Percentiles rank a stretch among this genome's conserved stretches.
phyloP scores from a whole-genome alignment of 129 eudicot genomes.

The Gnaphalium uliginosum region DNA sequence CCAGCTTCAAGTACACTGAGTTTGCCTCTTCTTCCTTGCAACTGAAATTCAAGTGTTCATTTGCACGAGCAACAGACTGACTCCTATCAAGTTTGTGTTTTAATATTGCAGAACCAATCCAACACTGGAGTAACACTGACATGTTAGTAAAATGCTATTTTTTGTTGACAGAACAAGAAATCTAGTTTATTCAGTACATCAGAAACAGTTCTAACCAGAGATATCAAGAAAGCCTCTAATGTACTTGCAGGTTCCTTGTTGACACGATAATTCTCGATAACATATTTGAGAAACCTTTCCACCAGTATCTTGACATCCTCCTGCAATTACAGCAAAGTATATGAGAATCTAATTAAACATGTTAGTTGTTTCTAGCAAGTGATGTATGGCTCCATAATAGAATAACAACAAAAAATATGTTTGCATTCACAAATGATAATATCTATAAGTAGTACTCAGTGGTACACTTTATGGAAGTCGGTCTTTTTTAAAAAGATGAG shows the following conservation, averaged over 20 bases:
- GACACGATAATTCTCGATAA: conserved; percentile 64
- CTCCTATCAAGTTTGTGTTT: conserved; percentile 65
- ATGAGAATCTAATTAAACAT: conserved; percentile 15
- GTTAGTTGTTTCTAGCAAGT: conserved; percentile 2
- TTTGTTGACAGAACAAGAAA: neutral
- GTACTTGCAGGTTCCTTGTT: conserved; percentile 45
- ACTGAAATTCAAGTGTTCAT: conserved; percentile 46
- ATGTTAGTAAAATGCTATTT: neutral
- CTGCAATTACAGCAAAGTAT: conserved; percentile 46
- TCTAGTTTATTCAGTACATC: neutral
- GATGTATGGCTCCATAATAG: neutral
- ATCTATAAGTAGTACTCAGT: neutral
- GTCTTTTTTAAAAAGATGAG: too few species aligned
- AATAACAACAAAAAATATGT: conserved; percentile 12
- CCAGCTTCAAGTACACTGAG: conserved; percentile 50
- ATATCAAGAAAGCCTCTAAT: conserved; percentile 78
- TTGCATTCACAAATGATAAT: conserved; percentile 1
- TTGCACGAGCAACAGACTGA: conserved; percentile 56
- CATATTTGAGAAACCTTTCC: conserved; percentile 59
- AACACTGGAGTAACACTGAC: conserved; percentile 59
- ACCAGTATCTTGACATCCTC: conserved; percentile 51
- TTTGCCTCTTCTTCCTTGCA: conserved; percentile 64
- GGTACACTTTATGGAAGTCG: neutral
- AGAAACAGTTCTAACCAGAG: conserved; percentile 64
- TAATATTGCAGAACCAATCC: conserved; percentile 66